Conservation (phyloP, 352 stramenopile species). For the Globisporangium mamillatum region DNA sequence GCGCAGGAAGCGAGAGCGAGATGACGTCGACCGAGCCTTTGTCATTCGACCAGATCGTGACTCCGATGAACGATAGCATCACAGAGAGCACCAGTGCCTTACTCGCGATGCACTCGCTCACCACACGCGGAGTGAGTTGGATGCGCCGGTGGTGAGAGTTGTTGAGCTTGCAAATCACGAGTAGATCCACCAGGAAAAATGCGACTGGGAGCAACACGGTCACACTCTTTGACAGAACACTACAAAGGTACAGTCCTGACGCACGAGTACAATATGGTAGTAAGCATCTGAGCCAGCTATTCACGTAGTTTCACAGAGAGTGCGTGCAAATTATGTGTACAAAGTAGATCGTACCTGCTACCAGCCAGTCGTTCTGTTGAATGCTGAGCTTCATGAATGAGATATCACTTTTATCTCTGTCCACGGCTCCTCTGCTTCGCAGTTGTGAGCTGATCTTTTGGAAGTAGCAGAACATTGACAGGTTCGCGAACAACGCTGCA, state of each 20-base stretch:
- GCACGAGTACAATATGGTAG: neutral
- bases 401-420: neutral
- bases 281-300: no score
- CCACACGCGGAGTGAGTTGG: neutral
- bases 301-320: no score
- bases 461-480: conserved; percentile 37
- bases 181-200: conserved; percentile 5
- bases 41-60: conserved; percentile 47
- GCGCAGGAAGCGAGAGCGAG: conserved; percentile 30
- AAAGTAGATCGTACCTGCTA: neutral
- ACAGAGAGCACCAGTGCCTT: conserved; percentile 28
- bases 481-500: conserved; percentile 44
- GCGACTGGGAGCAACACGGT: conserved; percentile 7
- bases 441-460: conserved; percentile 1
- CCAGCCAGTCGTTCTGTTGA: neutral
- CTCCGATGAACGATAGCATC: conserved; percentile 26
- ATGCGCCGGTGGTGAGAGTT: neutral
- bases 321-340: no score
- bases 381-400: neutral
- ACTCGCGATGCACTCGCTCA: conserved; percentile 16
- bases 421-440: no score
- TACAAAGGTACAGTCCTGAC: conserved; percentile 11
- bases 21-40: conserved; percentile 43
- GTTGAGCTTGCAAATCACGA: neutral
- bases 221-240: conserved; percentile 14